Evolutionary conservation across 2,329 filamentous ascomycete genomes (phyloP), one percentile per base, ranked within the genome.

Genomic region (Stagonosporopsis tanaceti): DNA sequence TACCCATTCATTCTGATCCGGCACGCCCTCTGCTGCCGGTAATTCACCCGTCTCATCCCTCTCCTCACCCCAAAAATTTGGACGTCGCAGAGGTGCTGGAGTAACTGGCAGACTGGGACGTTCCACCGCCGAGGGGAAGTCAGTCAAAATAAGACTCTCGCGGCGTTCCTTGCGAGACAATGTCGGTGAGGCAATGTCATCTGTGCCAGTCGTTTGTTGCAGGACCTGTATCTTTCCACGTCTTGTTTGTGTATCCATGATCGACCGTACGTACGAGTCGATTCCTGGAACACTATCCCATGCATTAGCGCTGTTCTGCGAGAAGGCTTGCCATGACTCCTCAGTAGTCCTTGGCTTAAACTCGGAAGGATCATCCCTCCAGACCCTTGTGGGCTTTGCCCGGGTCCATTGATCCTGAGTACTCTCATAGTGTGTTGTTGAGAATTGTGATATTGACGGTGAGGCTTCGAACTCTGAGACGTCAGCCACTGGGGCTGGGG

Each of bases 211-310:
- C 8, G 65, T 50, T 32, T 68, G 62, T 22, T 66, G 69, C 25
- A 78, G 63, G n/a, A 80, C 76, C 59, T 82, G 60, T 9, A 67
- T 64, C 61, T 79, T 81, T 50, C 75, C 82, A 58, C 81, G 82
- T 54, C 82, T 84, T 70, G 86, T 83, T 73, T 88, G 87, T 67
- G 90, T 87, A 4, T 77, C 72, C 50, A 79, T 78, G 53, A 96
- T 81, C 50, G 86, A 84, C 62, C 91, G 90, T 52, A 98, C 91
- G 73, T 97, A 99, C 62, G 86, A 85, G 69, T 92, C 88, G 67
- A 99, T 99, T 64, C 92, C 90, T 12, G 91, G 91, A 50, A 96
- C 85, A 50, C 92, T 91, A 69, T 99, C 95, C 95, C 95, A 99
- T 15, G 92, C 93, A 76, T 98, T 99, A 50, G 63, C 70, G 47